A percentile compares a stretch with the other conserved stretches of the same genome.
phyloP scores from a whole-genome alignment of 306 rosid species.

The Cucurbita maxima region DNA sequence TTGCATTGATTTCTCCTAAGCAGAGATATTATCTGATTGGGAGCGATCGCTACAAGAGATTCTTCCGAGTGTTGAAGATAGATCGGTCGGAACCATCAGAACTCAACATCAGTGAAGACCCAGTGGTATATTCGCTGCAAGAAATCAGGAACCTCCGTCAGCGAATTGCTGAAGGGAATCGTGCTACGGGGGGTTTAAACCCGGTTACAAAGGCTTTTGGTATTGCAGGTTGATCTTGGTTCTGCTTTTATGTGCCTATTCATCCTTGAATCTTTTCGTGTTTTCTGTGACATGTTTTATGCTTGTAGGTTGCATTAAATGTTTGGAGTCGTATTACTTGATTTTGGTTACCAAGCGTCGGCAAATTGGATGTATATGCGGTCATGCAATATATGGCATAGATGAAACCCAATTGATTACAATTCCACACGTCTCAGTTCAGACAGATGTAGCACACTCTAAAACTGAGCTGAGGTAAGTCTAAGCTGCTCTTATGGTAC shows the following conservation, averaged over 20 bases:
- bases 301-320: slow-evolving; percentile 67
- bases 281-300: not conserved
- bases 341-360: slow-evolving; percentile 80
- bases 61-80: slow-evolving; percentile 68
- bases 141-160: slow-evolving; percentile 76
- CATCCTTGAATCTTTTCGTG: not conserved
- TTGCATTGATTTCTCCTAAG: not conserved
- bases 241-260: not conserved
- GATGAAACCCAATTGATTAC: slow-evolving; percentile 73
- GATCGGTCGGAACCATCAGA: slow-evolving; percentile 90
- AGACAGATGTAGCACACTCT: slow-evolving; percentile 73
- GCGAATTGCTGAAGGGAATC: slow-evolving; percentile 73
- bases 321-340: slow-evolving; percentile 81
- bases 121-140: slow-evolving; percentile 61
- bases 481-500: not conserved
- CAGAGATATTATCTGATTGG: slow-evolving; percentile 77
- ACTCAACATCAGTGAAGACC: slow-evolving; percentile 74
- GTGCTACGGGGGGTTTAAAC: slow-evolving; percentile 72
- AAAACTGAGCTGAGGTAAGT: slow-evolving; percentile 70
- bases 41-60: slow-evolving; percentile 64
- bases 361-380: slow-evolving; percentile 78
- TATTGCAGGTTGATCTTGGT: slow-evolving; percentile 49
- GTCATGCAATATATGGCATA: slow-evolving; percentile 77
- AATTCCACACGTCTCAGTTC: slow-evolving; percentile 69
- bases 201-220: slow-evolving; percentile 63